Percentiles rank a stretch among this genome's conserved stretches.
phyloP scores from a whole-genome alignment of 345 rosid species.

The Brassica rapa region DNA sequence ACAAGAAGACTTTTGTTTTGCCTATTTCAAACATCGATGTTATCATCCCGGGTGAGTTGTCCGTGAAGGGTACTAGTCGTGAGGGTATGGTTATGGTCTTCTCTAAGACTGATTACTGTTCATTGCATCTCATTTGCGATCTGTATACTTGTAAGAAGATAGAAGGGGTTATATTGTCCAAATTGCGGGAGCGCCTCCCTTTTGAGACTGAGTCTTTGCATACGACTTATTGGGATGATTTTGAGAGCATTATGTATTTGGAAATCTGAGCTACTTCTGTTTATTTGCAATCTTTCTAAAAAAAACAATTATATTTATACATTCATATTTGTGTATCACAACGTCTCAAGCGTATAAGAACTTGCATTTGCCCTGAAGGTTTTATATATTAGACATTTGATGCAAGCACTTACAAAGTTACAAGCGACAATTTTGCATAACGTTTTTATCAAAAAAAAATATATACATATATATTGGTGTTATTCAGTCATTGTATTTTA shows the following conservation, averaged over 20 bases:
- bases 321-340: neutral
- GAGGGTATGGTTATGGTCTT: neutral
- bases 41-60: neutral
- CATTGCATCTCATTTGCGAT: neutral
- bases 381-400: no score
- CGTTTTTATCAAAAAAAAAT: no score
- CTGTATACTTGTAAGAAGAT: neutral
- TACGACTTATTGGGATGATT: slow-evolving; percentile 7
- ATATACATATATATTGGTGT: no score
- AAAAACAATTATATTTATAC: neutral
- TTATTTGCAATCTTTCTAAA: neutral
- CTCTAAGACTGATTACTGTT: neutral
- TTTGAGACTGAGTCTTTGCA: slow-evolving; percentile 5
- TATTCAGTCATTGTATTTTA: no score
- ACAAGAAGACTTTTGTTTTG: slow-evolving; percentile 11
- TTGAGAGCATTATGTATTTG: slow-evolving; percentile 11
- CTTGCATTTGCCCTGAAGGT: no score
- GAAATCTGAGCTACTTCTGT: neutral
- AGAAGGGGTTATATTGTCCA: neutral
- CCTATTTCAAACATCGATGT: neutral
- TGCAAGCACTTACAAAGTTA: no score
- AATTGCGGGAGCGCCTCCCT: neutral
- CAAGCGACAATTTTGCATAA: no score
- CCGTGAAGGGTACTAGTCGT: neutral
- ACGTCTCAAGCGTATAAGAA: no score